These are phyloP conservation scores for Apocynum venetum DNA, from an alignment of 257 asterid genomes.

Conservation along the genomic window DNA sequence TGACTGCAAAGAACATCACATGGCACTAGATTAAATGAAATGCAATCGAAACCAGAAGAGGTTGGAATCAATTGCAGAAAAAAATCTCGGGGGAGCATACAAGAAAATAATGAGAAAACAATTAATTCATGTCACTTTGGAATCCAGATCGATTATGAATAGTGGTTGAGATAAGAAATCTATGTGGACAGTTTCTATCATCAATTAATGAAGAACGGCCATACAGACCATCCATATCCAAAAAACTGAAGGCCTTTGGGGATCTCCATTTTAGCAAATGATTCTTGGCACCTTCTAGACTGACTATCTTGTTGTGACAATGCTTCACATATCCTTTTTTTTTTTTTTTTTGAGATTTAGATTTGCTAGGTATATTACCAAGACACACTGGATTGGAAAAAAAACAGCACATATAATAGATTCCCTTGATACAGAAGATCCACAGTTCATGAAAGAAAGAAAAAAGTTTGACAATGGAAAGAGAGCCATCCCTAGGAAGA, in stretches of 20 bases:
- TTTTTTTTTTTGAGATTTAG: not conserved
- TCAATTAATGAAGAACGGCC: not conserved
- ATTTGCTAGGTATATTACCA: not conserved
- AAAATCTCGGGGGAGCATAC: not conserved
- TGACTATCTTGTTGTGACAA: not conserved
- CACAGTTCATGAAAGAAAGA: not conserved
- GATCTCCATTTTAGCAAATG: not conserved
- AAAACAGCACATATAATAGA: not conserved
- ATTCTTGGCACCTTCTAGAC: not conserved
- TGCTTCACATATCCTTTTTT: not conserved
- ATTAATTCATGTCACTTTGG: not conserved
- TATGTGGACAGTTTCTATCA: not conserved
- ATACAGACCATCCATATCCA: not conserved
- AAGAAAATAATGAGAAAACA: not conserved
- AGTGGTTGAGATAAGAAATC: not conserved
- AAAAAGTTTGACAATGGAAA: not conserved
- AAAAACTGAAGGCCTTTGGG: not conserved
- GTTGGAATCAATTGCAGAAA: not conserved
- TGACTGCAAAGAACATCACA: conserved; percentile 51
- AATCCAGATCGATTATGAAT: not conserved
- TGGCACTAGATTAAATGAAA: conserved; percentile 14
- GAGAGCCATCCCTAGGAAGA: not conserved
- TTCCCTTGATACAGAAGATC: not conserved
- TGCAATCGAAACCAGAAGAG: not conserved
- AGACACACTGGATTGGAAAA: not conserved